These are phyloP conservation scores for Berkeleyomyces basicola DNA, from an alignment of 2,329 filamentous ascomycete species.

Conservation along the genomic window DNA sequence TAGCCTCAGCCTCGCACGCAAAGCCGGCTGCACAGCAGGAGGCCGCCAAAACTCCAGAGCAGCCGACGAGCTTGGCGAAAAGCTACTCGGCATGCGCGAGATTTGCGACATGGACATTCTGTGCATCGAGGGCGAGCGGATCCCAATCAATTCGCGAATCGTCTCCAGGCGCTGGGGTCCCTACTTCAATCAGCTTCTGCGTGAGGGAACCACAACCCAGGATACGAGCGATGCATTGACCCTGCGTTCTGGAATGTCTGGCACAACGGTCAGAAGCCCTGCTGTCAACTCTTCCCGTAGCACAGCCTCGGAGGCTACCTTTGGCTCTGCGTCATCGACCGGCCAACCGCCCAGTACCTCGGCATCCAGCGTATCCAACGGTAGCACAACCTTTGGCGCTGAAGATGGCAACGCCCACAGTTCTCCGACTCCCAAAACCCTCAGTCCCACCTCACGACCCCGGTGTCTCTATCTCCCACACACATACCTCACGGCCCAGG, in stretches of 20 bases:
- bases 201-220: constrained; percentile 54
- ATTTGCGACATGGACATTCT: constrained; percentile 93
- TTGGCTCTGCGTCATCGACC: constrained; percentile 24
- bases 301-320: constrained; percentile 29
- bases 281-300: constrained; percentile 43
- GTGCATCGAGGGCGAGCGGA: constrained; percentile 75
- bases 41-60: constrained; percentile 60
- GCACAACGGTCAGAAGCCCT: constrained; percentile 25
- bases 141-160: constrained; percentile 84
- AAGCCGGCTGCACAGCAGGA: constrained; percentile 50
- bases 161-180: constrained; percentile 82
- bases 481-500: constrained; percentile 74
- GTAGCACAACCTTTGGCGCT: constrained; percentile 18
- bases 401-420: constrained; percentile 31
- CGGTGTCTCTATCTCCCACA: constrained; percentile 86
- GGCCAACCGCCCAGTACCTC: constrained; percentile 28
- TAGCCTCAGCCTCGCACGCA: constrained; percentile 39
- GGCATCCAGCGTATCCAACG: constrained; percentile 28
- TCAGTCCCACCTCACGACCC: constrained; percentile 51
- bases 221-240: constrained; percentile 62
- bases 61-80: constrained; percentile 71
- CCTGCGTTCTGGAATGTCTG: constrained; percentile 45
- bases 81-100: constrained; percentile 65
- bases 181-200: constrained; percentile 82
- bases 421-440: constrained; percentile 37